Conservation (phyloP, 2,329 filamentous ascomycete species). For the Atkinsonella texensis region DNA sequence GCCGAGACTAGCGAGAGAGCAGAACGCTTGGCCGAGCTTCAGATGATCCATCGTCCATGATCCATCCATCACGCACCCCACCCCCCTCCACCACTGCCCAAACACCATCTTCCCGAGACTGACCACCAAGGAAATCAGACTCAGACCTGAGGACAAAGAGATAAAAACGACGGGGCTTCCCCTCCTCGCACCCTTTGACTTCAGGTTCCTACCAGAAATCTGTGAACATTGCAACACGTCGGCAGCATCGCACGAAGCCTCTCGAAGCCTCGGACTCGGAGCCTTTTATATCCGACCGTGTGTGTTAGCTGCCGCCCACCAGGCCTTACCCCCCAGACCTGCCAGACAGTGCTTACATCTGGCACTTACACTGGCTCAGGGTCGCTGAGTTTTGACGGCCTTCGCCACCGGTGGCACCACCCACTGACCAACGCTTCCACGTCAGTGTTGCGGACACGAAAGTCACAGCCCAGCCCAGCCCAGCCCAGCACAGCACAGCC, state of each 20-base stretch:
- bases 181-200: background rate
- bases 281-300: too few species aligned
- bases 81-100: background rate
- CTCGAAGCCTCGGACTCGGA: too few species aligned
- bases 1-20: background rate
- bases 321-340: too few species aligned
- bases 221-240: too few species aligned
- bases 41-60: too few species aligned
- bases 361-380: too few species aligned
- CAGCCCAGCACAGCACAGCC: too few species aligned
- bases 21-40: background rate
- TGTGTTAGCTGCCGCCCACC: too few species aligned
- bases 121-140: background rate
- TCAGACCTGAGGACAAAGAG: constrained; percentile 1
- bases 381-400: background rate
- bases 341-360: background rate
- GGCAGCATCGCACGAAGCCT: too few species aligned
- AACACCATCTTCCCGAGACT: constrained; percentile 2
- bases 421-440: constrained; percentile 1
- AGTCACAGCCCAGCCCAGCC: background rate
- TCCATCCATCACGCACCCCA: background rate
- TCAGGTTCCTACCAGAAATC: too few species aligned
- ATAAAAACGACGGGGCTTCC: constrained; percentile 2
- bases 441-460: constrained; percentile 1
- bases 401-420: constrained; percentile 5